These are phyloP conservation scores for Populus hybrid DNA, from an alignment of 441 rosid genomes.

Conservation along the genomic window DNA sequence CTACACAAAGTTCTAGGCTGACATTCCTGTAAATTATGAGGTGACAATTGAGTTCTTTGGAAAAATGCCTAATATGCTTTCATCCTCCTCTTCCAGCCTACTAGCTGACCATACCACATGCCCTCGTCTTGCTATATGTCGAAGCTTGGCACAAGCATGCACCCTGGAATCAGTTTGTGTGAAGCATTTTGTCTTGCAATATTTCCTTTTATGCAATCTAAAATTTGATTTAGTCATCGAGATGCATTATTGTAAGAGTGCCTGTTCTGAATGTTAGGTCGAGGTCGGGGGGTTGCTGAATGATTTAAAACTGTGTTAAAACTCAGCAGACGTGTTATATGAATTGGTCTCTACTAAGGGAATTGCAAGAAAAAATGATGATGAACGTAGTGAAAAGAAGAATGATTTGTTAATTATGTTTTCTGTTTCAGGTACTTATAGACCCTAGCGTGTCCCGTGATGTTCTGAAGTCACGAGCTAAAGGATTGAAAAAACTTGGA, in stretches of 20 bases:
- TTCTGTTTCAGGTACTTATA: conserved; percentile 50
- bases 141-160: neutral
- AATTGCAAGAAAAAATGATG: neutral
- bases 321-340: no score
- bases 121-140: neutral
- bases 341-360: neutral
- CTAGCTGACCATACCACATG: neutral
- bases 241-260: no score
- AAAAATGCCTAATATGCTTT: neutral
- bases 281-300: no score
- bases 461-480: conserved; percentile 55
- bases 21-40: neutral
- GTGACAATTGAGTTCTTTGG: neutral
- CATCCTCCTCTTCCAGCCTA: neutral
- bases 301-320: no score
- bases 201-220: neutral
- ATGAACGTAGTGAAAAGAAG: neutral
- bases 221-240: neutral
- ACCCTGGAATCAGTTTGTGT: neutral
- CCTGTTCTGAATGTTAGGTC: neutral
- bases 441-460: conserved; percentile 64
- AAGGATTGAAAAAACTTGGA: no score
- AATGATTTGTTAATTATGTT: neutral
- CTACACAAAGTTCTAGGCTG: neutral
- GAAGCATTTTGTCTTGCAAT: neutral